Evolutionary conservation across 192 early-diverging fungal genomes (phyloP), one percentile per base, ranked within the genome.

Genomic region (Lunasporangiospora selenospora): DNA sequence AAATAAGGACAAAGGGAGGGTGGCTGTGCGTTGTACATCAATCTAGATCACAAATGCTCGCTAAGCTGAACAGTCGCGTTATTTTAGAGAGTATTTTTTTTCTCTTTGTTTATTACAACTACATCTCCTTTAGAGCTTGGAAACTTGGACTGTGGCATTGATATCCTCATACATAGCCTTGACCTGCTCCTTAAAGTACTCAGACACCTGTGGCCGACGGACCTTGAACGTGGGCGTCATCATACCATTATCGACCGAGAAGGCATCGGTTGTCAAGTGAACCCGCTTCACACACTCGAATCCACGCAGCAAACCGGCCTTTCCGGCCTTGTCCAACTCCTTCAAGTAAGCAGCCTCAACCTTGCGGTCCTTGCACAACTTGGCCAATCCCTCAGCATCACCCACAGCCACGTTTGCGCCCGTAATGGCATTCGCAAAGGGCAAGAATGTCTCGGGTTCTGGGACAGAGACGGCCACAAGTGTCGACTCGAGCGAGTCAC

Each of bases 211-310:
- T 45, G 87, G 87, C 64, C 95, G 86, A 55, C 92, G 93, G 33
- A 94, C 81, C 83, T 98, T 98, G 85, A 95, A 88, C 4, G 94
- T 93, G 8, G 96, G 96, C 0, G 96, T 96, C 56, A 96, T 77
- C n/a, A 98, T 75, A n/a, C 83, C 85, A 61, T 87, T 80, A 52
- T 96, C 94, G 38, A 95, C 77, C 4, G 91, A 83, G 55, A 98
- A 94, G 9, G 85, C 81, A 10, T 81, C 82, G 26, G 86, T 52
- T 40, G 92, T 89, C 51, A 98, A 58, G 67, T 88, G 77, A 45
- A 95, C 83, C 16, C 81, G 86, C 69, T 85, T 89, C 15, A 88
- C 78, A 52, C 87, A 80, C 77, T 98, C 96, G 63, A 95, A 98
- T 26, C 95, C 83, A 44, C 66, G 54, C 19, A 84, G 49, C 9